These are phyloP conservation scores for Fraxinus floribunda DNA, from an alignment of 305 asterid species.

Conservation along the genomic window DNA sequence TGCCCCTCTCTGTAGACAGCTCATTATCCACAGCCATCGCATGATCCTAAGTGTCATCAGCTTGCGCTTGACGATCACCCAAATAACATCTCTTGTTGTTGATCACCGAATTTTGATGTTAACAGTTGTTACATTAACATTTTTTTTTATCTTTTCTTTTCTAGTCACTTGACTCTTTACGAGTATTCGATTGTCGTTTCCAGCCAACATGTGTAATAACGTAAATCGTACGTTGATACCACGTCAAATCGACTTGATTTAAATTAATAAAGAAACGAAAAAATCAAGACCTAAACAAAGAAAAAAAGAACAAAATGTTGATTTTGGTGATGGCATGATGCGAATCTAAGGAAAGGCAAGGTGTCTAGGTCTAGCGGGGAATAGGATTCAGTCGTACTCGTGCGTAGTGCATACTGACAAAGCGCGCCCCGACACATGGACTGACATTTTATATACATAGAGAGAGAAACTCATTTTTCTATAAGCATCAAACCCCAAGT, in stretches of 20 bases:
- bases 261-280: not conserved
- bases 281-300: not conserved
- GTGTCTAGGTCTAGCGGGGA: slow-evolving; percentile 28
- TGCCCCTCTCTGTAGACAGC: not conserved
- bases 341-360: slow-evolving; percentile 44
- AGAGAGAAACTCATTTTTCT: not conserved
- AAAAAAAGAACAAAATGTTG: slow-evolving; percentile 1
- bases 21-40: not conserved
- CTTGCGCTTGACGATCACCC: not conserved
- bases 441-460: not conserved
- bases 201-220: not conserved
- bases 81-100: not conserved
- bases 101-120: too few species aligned
- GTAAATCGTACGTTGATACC: not conserved
- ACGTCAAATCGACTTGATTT: not conserved
- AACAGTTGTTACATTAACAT: too few species aligned
- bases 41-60: not conserved
- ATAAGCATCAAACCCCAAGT: slow-evolving; percentile 55
- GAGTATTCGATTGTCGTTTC: not conserved
- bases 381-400: slow-evolving; percentile 55
- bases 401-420: slow-evolving; percentile 47
- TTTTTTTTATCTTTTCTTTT: not conserved
- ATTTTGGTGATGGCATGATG: slow-evolving; percentile 18
- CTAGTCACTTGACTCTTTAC: not conserved
- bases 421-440: slow-evolving; percentile 46